These are phyloP conservation scores for Mortierella sp. DNA, from an alignment of 371 early-diverging fungal genomes.

Conservation along the genomic window DNA sequence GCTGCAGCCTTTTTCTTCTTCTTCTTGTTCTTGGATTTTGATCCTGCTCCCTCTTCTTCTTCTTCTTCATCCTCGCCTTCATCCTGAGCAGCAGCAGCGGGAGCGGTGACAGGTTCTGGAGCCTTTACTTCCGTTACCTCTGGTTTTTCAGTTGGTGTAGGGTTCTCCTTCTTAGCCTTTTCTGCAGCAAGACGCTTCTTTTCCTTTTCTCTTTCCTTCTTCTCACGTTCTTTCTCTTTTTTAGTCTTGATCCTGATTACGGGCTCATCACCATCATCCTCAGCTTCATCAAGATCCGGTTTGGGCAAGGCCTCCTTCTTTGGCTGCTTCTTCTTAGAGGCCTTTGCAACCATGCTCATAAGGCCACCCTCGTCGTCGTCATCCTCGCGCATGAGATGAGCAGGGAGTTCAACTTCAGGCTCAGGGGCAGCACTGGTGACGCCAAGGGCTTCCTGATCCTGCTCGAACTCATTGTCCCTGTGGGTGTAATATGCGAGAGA, in stretches of 20 bases:
- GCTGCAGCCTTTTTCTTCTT: conserved; percentile 61
- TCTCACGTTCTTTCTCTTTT: conserved; percentile 74
- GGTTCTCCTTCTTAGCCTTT: conserved; percentile 53
- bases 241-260: conserved; percentile 63
- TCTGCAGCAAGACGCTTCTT: conserved; percentile 57
- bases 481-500: background rate
- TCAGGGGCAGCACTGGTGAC: conserved; percentile 33
- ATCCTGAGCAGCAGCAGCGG: conserved; percentile 37
- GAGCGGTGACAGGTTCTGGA: conserved; percentile 48
- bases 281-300: conserved; percentile 15
- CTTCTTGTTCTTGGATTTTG: conserved; percentile 61
- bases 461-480: conserved; percentile 56
- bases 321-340: conserved; percentile 61
- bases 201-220: conserved; percentile 65
- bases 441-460: conserved; percentile 49
- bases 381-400: conserved; percentile 43
- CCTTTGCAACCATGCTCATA: conserved; percentile 55
- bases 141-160: conserved; percentile 39
- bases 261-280: conserved; percentile 48
- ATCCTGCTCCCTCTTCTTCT: conserved; percentile 55
- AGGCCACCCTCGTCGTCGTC: conserved; percentile 53
- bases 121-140: conserved; percentile 30
- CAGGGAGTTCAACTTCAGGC: conserved; percentile 39
- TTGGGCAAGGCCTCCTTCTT: conserved; percentile 46
- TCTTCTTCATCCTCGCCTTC: conserved; percentile 59